phyloP scores from a whole-genome alignment of 2,329 filamentous ascomycete species.

The Xylariaceae sp. region DNA sequence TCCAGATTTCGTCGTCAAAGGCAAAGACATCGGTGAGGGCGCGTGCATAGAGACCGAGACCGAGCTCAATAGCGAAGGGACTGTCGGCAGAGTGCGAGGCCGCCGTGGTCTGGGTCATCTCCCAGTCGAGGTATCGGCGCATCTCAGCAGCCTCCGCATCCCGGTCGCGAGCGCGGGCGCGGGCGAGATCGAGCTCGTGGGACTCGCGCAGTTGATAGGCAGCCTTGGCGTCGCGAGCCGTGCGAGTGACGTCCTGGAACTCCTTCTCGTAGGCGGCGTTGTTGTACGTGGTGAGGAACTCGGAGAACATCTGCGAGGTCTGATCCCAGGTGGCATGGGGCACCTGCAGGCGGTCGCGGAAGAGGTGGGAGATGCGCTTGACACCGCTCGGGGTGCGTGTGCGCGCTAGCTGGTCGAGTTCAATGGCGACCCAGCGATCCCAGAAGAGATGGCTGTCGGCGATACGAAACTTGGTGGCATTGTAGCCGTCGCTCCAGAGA shows the following conservation, averaged over 20 bases:
- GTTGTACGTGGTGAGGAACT: slow-evolving; percentile 67
- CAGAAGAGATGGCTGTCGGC: slow-evolving; percentile 73
- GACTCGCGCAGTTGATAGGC: slow-evolving; percentile 60
- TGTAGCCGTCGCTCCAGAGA: slow-evolving; percentile 66
- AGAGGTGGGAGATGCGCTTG: slow-evolving; percentile 62
- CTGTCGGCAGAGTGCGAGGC: slow-evolving; percentile 42
- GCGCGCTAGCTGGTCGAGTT: slow-evolving; percentile 61
- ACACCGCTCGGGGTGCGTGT: slow-evolving; percentile 52
- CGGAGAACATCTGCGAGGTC: slow-evolving; percentile 69
- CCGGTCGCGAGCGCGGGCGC: slow-evolving; percentile 52
- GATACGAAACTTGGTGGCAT: slow-evolving; percentile 67
- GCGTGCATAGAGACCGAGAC: slow-evolving; percentile 68
- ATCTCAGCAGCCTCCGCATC: slow-evolving; percentile 49
- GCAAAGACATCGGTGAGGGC: slow-evolving; percentile 66
- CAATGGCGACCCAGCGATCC: slow-evolving; percentile 70
- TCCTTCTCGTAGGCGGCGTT: slow-evolving; percentile 65
- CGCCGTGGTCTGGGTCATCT: slow-evolving; percentile 59
- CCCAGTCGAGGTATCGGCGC: slow-evolving; percentile 78
- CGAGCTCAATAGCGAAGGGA: slow-evolving; percentile 44
- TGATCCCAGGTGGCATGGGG: slow-evolving; percentile 71
- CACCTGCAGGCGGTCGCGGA: slow-evolving; percentile 62
- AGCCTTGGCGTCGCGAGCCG: slow-evolving; percentile 58
- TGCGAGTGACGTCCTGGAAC: slow-evolving; percentile 63
- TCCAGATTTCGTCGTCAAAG: slow-evolving; percentile 71
- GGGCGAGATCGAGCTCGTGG: slow-evolving; percentile 61